Conservation (phyloP, 2,329 filamentous ascomycete species). For the Colletotrichum aenigma region DNA sequence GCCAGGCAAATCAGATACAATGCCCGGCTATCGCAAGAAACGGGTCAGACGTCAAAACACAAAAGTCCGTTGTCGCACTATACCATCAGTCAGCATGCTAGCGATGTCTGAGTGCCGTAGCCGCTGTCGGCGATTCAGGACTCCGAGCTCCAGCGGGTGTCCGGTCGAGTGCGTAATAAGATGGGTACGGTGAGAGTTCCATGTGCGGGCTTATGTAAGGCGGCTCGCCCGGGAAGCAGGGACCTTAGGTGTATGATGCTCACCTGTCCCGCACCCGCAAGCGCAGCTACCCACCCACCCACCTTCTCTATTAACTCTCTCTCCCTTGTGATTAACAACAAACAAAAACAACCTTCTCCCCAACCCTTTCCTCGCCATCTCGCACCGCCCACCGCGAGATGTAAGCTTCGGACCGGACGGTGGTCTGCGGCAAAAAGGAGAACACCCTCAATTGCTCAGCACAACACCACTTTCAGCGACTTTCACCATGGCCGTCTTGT, state of each 20-base stretch:
- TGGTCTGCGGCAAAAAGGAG: conserved; percentile 13
- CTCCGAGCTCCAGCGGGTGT: neutral
- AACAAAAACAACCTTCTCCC: neutral
- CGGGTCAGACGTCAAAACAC: neutral
- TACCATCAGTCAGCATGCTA: neutral
- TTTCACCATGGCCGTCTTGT: conserved; percentile 31
- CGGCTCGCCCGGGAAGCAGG: neutral
- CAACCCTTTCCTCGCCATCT: neutral
- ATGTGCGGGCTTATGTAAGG: conserved; percentile 13
- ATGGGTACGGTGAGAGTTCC: neutral
- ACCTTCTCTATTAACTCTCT: neutral
- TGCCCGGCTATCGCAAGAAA: neutral
- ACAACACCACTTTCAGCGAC: neutral
- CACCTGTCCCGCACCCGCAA: conserved; percentile 9
- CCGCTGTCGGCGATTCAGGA: neutral
- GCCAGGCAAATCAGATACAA: neutral
- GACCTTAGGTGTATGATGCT: conserved; percentile 14
- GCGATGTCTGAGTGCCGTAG: neutral
- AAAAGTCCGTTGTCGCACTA: neutral
- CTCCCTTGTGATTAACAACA: conserved; percentile 19
- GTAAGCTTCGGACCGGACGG: conserved; percentile 6
- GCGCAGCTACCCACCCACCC: neutral
- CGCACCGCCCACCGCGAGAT: conserved; percentile 3
- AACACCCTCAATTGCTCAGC: conserved; percentile 5
- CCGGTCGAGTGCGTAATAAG: conserved; percentile 2